phyloP scores from a whole-genome alignment of 306 rosid species.

The Trifolium repens region DNA sequence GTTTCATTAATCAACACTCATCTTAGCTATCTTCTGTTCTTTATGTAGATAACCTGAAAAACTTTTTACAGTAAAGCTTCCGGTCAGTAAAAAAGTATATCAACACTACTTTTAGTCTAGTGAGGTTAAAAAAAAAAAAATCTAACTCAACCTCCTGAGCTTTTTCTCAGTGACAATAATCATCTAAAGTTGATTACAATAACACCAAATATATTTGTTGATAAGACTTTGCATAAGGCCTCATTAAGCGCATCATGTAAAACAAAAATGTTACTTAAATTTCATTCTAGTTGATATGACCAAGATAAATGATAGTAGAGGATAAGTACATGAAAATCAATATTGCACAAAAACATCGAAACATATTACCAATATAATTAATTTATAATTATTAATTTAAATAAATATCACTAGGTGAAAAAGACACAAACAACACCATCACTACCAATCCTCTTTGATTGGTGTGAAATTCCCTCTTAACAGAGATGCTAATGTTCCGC shows the following conservation, averaged over 20 bases:
- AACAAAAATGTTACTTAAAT: not conserved
- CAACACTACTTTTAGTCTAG: not conserved
- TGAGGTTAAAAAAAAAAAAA: not conserved
- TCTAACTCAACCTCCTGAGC: conserved; percentile 1
- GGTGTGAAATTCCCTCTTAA: not conserved
- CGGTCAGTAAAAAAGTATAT: not conserved
- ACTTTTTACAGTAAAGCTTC: not conserved
- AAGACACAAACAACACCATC: not conserved
- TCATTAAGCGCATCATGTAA: not conserved
- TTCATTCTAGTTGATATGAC: not conserved
- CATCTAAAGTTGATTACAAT: not conserved
- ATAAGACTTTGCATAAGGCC: not conserved
- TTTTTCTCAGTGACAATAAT: not conserved
- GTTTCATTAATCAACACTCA: too few species aligned
- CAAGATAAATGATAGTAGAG: not conserved
- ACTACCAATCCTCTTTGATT: not conserved
- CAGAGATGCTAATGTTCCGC: not conserved
- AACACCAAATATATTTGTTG: not conserved
- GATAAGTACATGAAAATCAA: not conserved
- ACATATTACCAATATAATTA: not conserved
- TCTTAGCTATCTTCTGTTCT: too few species aligned
- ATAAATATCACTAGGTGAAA: not conserved
- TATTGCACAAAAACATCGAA: not conserved
- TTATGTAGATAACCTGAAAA: not conserved
- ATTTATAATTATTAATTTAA: not conserved